These are phyloP conservation scores for Penicillium digitatum DNA, from an alignment of 2,329 filamentous ascomycete species.

Conservation along the genomic window DNA sequence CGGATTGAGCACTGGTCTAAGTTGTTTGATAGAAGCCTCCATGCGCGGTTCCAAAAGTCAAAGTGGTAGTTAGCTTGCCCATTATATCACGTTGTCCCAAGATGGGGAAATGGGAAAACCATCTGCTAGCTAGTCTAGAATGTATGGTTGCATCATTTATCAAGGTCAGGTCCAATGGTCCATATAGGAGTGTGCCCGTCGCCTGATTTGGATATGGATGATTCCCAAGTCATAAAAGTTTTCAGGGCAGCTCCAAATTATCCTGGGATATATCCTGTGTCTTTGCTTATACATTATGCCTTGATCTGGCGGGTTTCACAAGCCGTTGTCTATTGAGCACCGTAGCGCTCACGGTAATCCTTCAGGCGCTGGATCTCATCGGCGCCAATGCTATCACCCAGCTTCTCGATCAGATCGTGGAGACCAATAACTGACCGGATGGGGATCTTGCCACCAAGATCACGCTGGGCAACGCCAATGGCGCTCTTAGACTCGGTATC, in stretches of 20 bases:
- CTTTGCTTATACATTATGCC: slow-evolving; percentile 24
- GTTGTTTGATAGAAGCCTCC: not conserved
- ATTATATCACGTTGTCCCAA: not conserved
- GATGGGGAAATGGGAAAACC: not conserved
- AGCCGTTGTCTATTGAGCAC: slow-evolving; percentile 31
- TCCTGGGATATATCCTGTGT: slow-evolving; percentile 24
- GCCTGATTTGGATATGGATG: not conserved
- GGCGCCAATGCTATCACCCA: slow-evolving; percentile 59
- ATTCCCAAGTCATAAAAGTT: slow-evolving; percentile 1
- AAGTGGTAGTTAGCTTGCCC: not conserved
- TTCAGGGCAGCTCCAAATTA: slow-evolving; percentile 11
- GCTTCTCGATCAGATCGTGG: slow-evolving; percentile 72
- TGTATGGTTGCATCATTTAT: not conserved
- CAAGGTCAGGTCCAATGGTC: not conserved
- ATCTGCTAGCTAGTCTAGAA: not conserved
- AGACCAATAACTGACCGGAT: slow-evolving; percentile 69
- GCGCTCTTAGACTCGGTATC: slow-evolving; percentile 69
- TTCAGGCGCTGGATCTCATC: slow-evolving; percentile 64
- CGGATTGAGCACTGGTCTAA: slow-evolving; percentile 1
- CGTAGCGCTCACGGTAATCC: slow-evolving; percentile 60
- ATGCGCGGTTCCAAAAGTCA: not conserved
- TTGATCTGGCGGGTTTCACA: slow-evolving; percentile 1
- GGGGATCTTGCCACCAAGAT: slow-evolving; percentile 67
- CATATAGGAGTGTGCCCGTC: not conserved
- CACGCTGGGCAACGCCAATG: slow-evolving; percentile 77